These are phyloP conservation scores for Podaxis carcinomalis DNA, from an alignment of 768 basidiomycete species.

Conservation along the genomic window DNA sequence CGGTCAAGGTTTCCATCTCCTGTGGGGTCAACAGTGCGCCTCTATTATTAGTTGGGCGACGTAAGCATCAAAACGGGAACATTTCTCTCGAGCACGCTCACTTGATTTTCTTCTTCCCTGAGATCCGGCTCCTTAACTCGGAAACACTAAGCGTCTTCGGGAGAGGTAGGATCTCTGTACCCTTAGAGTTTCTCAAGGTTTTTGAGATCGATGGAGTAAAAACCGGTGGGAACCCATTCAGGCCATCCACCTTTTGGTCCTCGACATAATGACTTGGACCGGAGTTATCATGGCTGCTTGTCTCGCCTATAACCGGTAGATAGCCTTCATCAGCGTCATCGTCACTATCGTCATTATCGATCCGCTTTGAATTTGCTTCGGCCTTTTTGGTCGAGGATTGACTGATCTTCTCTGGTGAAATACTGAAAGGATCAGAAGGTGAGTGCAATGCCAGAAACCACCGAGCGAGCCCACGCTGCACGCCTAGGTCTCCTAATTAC, in stretches of 20 bases:
- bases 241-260: constrained; percentile 11
- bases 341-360: constrained; percentile 12
- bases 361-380: constrained; percentile 8
- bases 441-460: constrained; percentile 68
- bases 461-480: constrained; percentile 67
- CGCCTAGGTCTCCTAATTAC: constrained; percentile 71
- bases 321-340: constrained; percentile 25
- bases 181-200: constrained; percentile 37
- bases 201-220: constrained; percentile 69
- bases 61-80: constrained; percentile 12
- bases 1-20: constrained; percentile 79
- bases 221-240: constrained; percentile 42
- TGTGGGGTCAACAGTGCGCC: constrained; percentile 71
- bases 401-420: constrained; percentile 49
- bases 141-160: constrained; percentile 58
- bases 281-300: constrained; percentile 11
- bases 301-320: constrained; percentile 23
- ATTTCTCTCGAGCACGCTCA: constrained; percentile 27
- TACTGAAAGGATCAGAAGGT: constrained; percentile 38
- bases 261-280: not conserved
- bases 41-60: constrained; percentile 29
- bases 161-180: constrained; percentile 31
- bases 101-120: constrained; percentile 73
- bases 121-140: constrained; percentile 54
- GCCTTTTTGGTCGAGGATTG: constrained; percentile 10